Evolutionary conservation across 2,329 filamentous ascomycete genomes (phyloP), one percentile per base, ranked within the genome.

Genomic region (Xylariaceae sp.): DNA sequence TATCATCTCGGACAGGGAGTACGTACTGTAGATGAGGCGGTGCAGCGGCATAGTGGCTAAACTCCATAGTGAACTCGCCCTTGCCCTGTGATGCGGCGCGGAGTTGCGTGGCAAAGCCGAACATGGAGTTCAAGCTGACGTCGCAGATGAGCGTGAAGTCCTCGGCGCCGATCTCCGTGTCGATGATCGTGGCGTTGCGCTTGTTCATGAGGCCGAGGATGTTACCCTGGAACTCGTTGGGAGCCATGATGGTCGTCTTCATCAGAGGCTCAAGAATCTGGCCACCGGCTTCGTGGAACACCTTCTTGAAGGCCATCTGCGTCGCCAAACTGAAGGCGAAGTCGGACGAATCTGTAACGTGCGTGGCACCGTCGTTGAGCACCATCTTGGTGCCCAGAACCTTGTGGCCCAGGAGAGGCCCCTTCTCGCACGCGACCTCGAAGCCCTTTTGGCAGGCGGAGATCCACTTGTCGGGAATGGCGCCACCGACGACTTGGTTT

Each of bases 21-120:
- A 78, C 81, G 61, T 82, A 85, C 83, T 98, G 92, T 63, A 97
- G 63, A 60, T 97, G 89, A 55, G 80, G 78, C 34, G 89, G 85
- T 43, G 92, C 88, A 36, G 88, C 74, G 36, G 85, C 81, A 58
- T 98, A 98, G 69, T 97, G 92, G 64, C 85, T 92, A 59, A 98
- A 98, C 68, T 98, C 92, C 92, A 98, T 97, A 56, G 78, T 85
- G 61, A 96, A 98, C 70, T 98, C 92, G 56, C 92, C 92, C 75
- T 98, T 98, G 47, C 92, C 92, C 69, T 98, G 92, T 2, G 89
- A 97, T 15, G 89, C 86, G 11, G 92, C 92, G 54, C 92, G 78
- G 51, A 98, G 68, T 66, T 95, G 86, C 29, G 83, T 86, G 57
- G 83, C 89, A 69, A 98, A 97, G 48, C 92, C 92, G 62, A 98